Conservation (phyloP, 495 filamentous ascomycete genomes). For the Xylaria acuta region DNA sequence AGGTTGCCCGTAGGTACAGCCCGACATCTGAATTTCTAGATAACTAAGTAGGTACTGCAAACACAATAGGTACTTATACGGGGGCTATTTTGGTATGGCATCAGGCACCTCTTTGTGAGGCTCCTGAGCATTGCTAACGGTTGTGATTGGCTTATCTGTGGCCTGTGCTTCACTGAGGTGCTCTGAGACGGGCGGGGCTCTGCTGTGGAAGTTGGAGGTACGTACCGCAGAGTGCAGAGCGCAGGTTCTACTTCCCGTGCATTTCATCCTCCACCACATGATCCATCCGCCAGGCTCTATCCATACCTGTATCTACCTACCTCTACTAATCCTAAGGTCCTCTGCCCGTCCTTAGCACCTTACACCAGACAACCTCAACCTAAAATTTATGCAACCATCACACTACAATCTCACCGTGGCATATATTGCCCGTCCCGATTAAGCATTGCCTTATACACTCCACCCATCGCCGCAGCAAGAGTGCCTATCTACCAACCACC, state of each 20-base stretch:
- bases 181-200: background rate
- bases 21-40: too few relatives aligned
- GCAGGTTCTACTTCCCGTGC: background rate
- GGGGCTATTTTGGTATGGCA: background rate
- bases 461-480: background rate
- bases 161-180: background rate
- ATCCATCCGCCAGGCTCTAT: background rate
- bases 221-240: background rate
- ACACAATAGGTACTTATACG: too few relatives aligned
- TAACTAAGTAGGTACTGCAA: too few relatives aligned
- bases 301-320: background rate
- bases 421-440: slow-evolving; percentile 10
- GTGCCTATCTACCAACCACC: background rate
- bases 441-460: background rate
- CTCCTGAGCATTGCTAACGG: background rate
- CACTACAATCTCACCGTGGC: background rate
- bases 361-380: background rate
- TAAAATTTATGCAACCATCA: slow-evolving; percentile 14
- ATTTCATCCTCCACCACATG: slow-evolving; percentile 7
- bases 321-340: slow-evolving; percentile 2
- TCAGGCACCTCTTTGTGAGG: background rate
- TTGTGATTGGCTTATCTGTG: background rate
- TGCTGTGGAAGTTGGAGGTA: background rate
- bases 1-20: background rate
- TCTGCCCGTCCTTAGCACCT: background rate